Evolutionary conservation across 805 yeast genomes (phyloP).

Genomic region (Teunomyces kruisii): DNA sequence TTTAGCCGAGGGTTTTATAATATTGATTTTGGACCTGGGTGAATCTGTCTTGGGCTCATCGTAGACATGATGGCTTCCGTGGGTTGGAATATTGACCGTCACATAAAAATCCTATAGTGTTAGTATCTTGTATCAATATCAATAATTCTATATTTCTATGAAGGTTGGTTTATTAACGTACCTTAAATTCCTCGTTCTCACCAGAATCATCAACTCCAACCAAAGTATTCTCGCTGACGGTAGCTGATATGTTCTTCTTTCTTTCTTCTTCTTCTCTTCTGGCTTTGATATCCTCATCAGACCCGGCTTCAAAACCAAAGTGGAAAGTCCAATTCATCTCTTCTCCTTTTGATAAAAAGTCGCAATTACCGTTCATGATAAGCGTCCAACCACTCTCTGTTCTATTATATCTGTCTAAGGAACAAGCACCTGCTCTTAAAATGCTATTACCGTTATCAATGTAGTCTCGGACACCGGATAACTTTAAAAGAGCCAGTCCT

Average conservation of each 20-base stretch:
- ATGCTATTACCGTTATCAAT: constrained; percentile 41
- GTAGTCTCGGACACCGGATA: constrained; percentile 49
- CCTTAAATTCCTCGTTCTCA: constrained; percentile 23
- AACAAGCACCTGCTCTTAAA: constrained; percentile 79
- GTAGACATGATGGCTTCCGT: constrained; percentile 12
- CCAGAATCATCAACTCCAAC: constrained; percentile 15
- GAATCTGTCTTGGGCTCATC: constrained; percentile 10
- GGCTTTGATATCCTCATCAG: constrained; percentile 74
- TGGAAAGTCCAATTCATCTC: constrained; percentile 94
- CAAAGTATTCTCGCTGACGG: constrained; percentile 15
- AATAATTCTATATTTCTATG: constrained; percentile 5
- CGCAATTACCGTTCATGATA: constrained; percentile 69
- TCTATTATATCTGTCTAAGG: constrained; percentile 61
- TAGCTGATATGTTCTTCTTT: constrained; percentile 40
- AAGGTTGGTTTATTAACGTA: constrained; percentile 18
- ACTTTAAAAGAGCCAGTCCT: constrained; percentile 71
- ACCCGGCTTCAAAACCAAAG: constrained; percentile 79
- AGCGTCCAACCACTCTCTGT: constrained; percentile 53
- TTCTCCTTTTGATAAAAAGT: constrained; percentile 72
- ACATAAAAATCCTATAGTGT: constrained; percentile 34
- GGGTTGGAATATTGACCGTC: constrained; percentile 32
- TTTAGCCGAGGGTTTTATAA: constrained; percentile 41
- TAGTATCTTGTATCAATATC: constrained; percentile 13
- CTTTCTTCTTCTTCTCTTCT: constrained; percentile 14
- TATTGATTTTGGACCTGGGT: constrained; percentile 19